Conservation (phyloP, 306 rosid species). For the Malus orientalis region DNA sequence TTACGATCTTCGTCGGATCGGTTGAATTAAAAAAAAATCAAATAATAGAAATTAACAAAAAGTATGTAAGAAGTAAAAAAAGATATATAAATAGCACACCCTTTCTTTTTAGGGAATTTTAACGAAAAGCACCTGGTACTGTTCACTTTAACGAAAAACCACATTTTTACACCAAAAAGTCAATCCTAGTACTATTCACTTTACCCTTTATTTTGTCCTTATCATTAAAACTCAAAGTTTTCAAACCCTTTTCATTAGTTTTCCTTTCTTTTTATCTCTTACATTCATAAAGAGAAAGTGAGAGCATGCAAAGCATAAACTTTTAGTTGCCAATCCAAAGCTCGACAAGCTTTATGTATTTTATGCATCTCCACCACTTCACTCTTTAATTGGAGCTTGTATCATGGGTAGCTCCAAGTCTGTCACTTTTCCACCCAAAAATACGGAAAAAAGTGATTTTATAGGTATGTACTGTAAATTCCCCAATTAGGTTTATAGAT, state of each 20-base stretch:
- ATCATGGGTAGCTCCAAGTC: neutral
- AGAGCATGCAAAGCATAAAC: neutral
- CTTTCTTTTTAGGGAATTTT: neutral
- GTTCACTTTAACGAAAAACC: too few relatives aligned
- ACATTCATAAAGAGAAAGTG: neutral
- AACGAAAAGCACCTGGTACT: too few relatives aligned
- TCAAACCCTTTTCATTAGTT: too few relatives aligned
- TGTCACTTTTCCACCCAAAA: too few relatives aligned
- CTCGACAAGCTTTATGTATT: neutral
- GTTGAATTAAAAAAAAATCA: fast-evolving
- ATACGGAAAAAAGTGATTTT: too few relatives aligned
- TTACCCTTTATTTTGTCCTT: too few relatives aligned
- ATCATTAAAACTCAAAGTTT: too few relatives aligned
- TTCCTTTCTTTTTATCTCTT: neutral
- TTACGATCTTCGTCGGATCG: too few relatives aligned
- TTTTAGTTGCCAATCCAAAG: neutral
- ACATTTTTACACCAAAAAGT: too few relatives aligned
- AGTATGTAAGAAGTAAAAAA: fast-evolving
- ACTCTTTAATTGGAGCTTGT: neutral
- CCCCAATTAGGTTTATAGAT: neutral
- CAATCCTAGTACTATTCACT: too few relatives aligned
- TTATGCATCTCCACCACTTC: neutral
- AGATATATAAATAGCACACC: fast-evolving
- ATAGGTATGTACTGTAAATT: too few relatives aligned
- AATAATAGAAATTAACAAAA: too few relatives aligned